Evolutionary conservation across 2,329 filamentous ascomycete genomes (phyloP), one percentile per base, ranked within the genome.

Genomic region (Scedosporium aurantiacum): DNA sequence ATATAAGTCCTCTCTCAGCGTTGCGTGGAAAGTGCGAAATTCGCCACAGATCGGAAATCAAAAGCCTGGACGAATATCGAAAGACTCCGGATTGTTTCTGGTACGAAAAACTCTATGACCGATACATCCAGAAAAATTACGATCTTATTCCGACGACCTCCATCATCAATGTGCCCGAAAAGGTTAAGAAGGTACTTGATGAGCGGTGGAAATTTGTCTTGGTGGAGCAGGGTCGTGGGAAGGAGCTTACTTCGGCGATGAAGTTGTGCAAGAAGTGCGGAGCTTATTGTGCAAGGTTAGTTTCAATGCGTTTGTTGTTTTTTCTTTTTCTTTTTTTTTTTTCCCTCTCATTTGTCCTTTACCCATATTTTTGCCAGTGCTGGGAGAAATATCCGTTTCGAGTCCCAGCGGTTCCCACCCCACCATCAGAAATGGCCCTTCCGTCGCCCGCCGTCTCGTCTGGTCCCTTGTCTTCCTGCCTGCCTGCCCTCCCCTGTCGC

Each of bases 101-200:
- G 89, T 99, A 90, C 72, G 93, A 96, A 70, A 96, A 97, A 72
- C 84, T 97, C 68, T 97, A 96, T 74, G 94, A 99, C 76, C 89
- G 94, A 63, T 99, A 97, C 76, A 97, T 99, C 65, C 91, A 96
- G 71, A 92, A 96, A 65, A 92, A 93, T 74, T 97, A 97, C 80
- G 94, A 99, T 69, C 89, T 97, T 61, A 93, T 99, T 64, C 93
- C 94, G 1, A 96, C 92, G 14, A 84, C 82, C 63, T 86, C 89
- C 69, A 94, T 99, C 69, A 93, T 97, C 77, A 99, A 99, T 71
- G 94, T 99, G 57, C 94, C 94, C 4, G 88, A 88, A 67, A 90
- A 89, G 70, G 93, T 99, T 70, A 97, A 97, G 75, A 95, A 90
- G 74, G 92, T 96, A 61, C 82, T 99, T 56, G 90, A 97, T 73